phyloP scores from a whole-genome alignment of 1,284 basidiomycete species.

The Ustilago lituana region DNA sequence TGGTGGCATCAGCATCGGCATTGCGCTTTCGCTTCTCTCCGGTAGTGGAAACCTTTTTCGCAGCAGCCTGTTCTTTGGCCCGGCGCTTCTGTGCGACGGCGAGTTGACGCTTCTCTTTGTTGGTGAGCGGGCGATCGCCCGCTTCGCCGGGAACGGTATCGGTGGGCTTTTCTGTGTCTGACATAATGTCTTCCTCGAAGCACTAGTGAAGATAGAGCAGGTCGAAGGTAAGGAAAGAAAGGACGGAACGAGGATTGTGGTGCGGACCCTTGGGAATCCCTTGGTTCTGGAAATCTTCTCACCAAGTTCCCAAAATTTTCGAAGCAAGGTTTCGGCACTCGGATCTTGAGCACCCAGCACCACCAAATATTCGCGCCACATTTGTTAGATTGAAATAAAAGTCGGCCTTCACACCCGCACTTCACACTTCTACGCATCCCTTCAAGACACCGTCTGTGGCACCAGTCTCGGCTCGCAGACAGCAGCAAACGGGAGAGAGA shows the following conservation, averaged over 20 bases:
- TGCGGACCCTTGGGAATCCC: too few species aligned
- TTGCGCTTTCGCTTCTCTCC: constrained; percentile 70
- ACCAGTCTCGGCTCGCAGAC: too few species aligned
- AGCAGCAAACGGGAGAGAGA: not conserved
- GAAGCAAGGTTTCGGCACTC: not conserved
- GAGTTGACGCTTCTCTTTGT: constrained; percentile 57
- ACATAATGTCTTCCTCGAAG: not conserved
- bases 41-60: constrained; percentile 4
- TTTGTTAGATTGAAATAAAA: too few species aligned
- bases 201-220: not conserved
- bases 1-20: too few species aligned
- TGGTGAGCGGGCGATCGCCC: constrained; percentile 39
- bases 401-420: too few species aligned
- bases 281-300: not conserved
- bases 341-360: too few species aligned
- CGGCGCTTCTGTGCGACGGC: constrained; percentile 42
- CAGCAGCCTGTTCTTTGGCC: constrained; percentile 34
- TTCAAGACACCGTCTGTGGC: too few species aligned
- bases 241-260: too few species aligned
- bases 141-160: not conserved
- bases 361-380: too few species aligned
- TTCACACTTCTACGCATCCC: too few species aligned
- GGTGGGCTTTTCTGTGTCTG: constrained; percentile 1
- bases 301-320: constrained; percentile 15
- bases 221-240: not conserved